These are phyloP conservation scores for Fusarium succisae DNA, from an alignment of 2,329 filamentous ascomycete genomes.

Conservation along the genomic window DNA sequence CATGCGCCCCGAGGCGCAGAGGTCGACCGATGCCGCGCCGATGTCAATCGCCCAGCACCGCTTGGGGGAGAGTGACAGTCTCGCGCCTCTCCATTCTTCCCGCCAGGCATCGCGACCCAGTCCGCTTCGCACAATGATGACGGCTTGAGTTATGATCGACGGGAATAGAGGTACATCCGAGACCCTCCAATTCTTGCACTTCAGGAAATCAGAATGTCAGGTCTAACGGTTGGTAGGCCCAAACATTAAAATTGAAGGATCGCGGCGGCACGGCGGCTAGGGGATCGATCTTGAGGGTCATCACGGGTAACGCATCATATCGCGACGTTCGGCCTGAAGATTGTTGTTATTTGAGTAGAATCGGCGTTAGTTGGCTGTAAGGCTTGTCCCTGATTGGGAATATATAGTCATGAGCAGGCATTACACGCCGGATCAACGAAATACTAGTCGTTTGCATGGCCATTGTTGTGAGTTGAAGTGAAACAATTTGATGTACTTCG, in stretches of 20 bases:
- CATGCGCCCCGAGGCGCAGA: constrained; percentile 52
- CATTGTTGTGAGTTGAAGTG: constrained; percentile 6
- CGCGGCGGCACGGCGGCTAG: constrained; percentile 38
- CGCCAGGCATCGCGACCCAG: constrained; percentile 69
- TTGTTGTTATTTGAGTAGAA: constrained; percentile 39
- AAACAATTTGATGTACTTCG: background rate
- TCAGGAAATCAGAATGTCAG: constrained; percentile 28
- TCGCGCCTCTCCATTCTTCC: constrained; percentile 54
- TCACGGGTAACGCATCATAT: constrained; percentile 5
- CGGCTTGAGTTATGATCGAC: constrained; percentile 60
- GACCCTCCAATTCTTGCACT: constrained; percentile 12
- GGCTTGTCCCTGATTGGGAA: constrained; percentile 25
- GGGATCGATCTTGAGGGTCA: constrained; percentile 36
- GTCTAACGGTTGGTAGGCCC: constrained; percentile 39
- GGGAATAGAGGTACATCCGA: constrained; percentile 44
- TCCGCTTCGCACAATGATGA: constrained; percentile 75
- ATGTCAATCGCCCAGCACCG: constrained; percentile 57
- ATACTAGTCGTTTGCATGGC: constrained; percentile 42
- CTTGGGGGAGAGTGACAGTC: constrained; percentile 57
- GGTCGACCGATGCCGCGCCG: constrained; percentile 57
- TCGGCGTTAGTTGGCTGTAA: constrained; percentile 36
- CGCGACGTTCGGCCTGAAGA: constrained; percentile 26
- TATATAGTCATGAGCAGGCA: constrained; percentile 33
- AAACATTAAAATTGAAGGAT: constrained; percentile 41
- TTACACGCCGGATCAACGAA: constrained; percentile 39